Evolutionary conservation across 345 rosid species (phyloP), one percentile per base, ranked within the genome.

Genomic region (Mangifera indica): DNA sequence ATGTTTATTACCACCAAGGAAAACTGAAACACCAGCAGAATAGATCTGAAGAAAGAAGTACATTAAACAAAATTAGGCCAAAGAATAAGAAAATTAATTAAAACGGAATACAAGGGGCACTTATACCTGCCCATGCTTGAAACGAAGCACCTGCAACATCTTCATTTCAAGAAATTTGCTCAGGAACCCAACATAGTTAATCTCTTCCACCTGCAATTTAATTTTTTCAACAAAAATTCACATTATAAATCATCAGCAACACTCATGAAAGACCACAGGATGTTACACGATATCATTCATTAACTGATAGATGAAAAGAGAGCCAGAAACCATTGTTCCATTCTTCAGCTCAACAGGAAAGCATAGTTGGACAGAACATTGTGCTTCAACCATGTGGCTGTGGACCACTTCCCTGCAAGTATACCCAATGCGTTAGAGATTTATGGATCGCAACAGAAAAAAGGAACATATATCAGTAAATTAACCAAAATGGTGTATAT

Each of bases 331-430:
- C 97, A 87, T 83, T 65, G 85, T 78, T 79, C 87, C 98, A 77
- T 89, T 88, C 77, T 85, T 88, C 81, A 93, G 81, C 81, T 85
- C 90, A 69, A 91, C 87, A 48, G 98, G 98, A 88, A 91, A 91
- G 87, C 91, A 89, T 74, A 91, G 72, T 85, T 90, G 92, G 75
- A 93, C 98, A 42, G 88, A 88, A 74, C 98, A 87, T 66, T 93
- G 98, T 61, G 87, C 98, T 86, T 93, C 94, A 12, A 89, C 92
- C 97, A 93, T 93, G 24, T 90, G 92, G 77, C 98, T 93, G 66
- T 70, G 77, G 45, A 93, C 97, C 60, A 87, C 87, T 80, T 93
- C 96, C 79, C 98, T 93, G 75, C 70, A 82, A 77, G 73, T 68
- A 56, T 14, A 77, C 72, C 48, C 67, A 46, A 56, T 59, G 55